Conservation (phyloP, 1,284 basidiomycete species). For the Testicularia cyperi region DNA sequence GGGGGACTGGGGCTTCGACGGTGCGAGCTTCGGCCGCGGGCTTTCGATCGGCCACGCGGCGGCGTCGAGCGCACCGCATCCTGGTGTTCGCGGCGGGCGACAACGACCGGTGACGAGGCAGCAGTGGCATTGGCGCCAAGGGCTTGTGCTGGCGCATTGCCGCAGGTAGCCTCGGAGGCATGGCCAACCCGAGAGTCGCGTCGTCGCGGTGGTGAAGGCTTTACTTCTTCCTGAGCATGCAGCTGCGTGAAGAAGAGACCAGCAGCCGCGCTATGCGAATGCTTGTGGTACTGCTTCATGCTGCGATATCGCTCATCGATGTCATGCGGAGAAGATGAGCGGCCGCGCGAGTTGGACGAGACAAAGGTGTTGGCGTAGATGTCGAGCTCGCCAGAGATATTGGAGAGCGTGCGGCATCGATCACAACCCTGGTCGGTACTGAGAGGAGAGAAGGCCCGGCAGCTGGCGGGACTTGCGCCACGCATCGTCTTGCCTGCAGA, state of each 20-base stretch:
- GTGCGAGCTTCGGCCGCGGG: conserved; percentile 39
- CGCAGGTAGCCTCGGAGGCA: too few species aligned
- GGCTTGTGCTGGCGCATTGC: too few species aligned
- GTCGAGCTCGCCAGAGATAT: conserved; percentile 29
- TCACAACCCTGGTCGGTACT: conserved; percentile 33
- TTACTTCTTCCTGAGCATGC: conserved; percentile 14
- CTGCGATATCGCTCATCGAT: conserved; percentile 24
- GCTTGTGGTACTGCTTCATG: conserved; percentile 40
- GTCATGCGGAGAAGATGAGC: conserved; percentile 18
- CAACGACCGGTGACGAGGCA: conserved; percentile 1
- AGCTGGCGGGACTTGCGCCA: conserved; percentile 28
- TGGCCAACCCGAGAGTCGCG: too few species aligned
- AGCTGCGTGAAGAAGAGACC: conserved; percentile 41
- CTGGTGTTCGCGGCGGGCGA: conserved; percentile 6
- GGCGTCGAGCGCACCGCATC: conserved; percentile 33
- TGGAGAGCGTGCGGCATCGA: conserved; percentile 39
- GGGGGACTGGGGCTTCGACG: conserved; percentile 44
- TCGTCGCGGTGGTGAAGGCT: too few species aligned
- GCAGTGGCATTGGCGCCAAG: too few species aligned
- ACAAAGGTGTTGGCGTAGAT: conserved; percentile 28
- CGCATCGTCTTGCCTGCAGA: conserved; percentile 44
- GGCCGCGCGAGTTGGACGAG: conserved; percentile 21
- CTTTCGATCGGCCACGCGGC: conserved; percentile 43
- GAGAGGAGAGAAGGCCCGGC: conserved; percentile 25
- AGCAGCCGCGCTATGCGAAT: conserved; percentile 45